Evolutionary conservation across 1,284 basidiomycete genomes (phyloP), one percentile per base, ranked within the genome.

Genomic region (Phellopilus nigrolimitatus): DNA sequence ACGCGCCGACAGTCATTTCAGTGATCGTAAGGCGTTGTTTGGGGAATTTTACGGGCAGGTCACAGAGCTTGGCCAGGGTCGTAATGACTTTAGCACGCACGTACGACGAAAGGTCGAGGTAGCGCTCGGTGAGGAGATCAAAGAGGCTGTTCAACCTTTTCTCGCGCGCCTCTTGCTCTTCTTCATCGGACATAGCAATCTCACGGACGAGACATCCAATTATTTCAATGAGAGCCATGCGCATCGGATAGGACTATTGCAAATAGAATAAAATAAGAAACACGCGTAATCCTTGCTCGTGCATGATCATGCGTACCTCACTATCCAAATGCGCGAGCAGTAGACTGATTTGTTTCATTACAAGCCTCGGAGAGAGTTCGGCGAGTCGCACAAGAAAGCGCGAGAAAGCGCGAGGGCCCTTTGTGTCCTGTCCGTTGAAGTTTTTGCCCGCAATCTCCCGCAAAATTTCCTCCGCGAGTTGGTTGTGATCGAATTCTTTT

Each of bases 391-490:
- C 78, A 8, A 99, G 73, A 73, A 98, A 99, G 40, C 77, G 78
- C 3, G 88, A 90, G 67, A 95, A 97, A 1, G 83, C 83, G 36
- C 90, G 75, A 0, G 95, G 92, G 0, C 88, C 87, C 66, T 97
- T 98, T 22, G 81, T 84, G 61, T 98, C 95, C 59, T 89, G 81
- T 1, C 76, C 80, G 56, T 71, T 84, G 66, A 97, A 97, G 7
- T 69, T 76, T 68, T 86, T 92, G 4, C 72, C 76, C 0, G 88
- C 83, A 21, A 97, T 86, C 60, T 95, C 91, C 15, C 91, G 78
- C 10, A 98, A 73, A 27, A 98, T 78, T 57, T 97, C 93, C 60
- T 98, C 95, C 0, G 86, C 89, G 4, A 98, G 78, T 63, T 95
- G 91, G 3, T 84, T 74, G 60, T 94, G 84, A 67, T 97, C 94